These are phyloP conservation scores for Ophidiomyces ophidiicola DNA, from an alignment of 2,329 filamentous ascomycete species.

Conservation along the genomic window DNA sequence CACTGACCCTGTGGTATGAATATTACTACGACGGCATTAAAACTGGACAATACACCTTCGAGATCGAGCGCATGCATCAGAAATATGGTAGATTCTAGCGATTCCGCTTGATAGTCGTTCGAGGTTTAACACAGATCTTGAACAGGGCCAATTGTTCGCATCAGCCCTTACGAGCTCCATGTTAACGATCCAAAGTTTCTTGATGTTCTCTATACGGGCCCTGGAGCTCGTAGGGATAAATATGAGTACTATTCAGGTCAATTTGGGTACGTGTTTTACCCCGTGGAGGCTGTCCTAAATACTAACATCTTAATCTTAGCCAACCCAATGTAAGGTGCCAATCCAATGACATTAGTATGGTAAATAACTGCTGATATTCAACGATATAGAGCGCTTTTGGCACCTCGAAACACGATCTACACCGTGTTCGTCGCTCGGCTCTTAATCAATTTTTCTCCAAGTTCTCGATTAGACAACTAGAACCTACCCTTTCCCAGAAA, in stretches of 20 bases:
- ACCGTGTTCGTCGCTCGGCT: conserved; percentile 20
- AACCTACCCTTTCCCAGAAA: conserved; percentile 14
- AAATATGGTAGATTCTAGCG: conserved; percentile 20
- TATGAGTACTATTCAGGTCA: conserved; percentile 17
- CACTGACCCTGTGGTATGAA: conserved; percentile 20
- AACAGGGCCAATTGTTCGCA: conserved; percentile 20
- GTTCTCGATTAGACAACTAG: conserved; percentile 15
- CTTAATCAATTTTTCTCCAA: conserved; percentile 22
- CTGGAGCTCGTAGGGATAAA: conserved; percentile 17
- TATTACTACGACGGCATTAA: conserved; percentile 21
- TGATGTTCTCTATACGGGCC: conserved; percentile 17
- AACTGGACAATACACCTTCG: conserved; percentile 22
- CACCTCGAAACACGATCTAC: conserved; percentile 19
- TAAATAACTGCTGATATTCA: too few species aligned
- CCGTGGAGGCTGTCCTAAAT: too few species aligned
- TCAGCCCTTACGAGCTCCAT: conserved; percentile 20
- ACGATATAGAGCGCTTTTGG: conserved; percentile 20
- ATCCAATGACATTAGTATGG: conserved; percentile 1
- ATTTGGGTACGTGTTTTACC: conserved; percentile 15
- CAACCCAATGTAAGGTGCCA: conserved; percentile 1
- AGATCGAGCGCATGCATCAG: conserved; percentile 23
- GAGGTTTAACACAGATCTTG: neutral
- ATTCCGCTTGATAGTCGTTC: neutral
- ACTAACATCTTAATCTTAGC: neutral
- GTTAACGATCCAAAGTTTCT: conserved; percentile 18